A percentile compares a stretch with the other conserved stretches of the same genome.
phyloP scores from a whole-genome alignment of 2,329 filamentous ascomycete species.

The Trichophyton schoenleinii region DNA sequence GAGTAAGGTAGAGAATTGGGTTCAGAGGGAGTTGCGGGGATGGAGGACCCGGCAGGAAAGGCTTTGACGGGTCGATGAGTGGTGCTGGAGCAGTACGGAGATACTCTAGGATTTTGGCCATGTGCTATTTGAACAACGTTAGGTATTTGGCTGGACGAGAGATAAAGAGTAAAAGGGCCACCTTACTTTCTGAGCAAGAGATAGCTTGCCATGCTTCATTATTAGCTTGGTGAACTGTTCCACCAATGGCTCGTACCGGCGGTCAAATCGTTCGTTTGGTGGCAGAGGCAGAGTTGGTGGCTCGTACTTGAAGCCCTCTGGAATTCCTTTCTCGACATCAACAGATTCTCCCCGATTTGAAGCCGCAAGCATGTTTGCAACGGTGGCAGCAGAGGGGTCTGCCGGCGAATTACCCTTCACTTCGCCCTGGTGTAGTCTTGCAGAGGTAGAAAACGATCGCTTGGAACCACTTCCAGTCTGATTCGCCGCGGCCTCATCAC shows the following conservation, averaged over 20 bases:
- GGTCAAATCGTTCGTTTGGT: constrained; percentile 52
- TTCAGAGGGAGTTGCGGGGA: constrained; percentile 71
- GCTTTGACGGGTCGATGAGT: constrained; percentile 53
- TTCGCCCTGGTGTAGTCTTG: constrained; percentile 28
- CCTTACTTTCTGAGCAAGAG: constrained; percentile 69
- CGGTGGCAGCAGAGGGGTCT: constrained; percentile 15
- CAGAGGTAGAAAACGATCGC: constrained; percentile 47
- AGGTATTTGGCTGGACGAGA: constrained; percentile 6
- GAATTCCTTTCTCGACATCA: constrained; percentile 23
- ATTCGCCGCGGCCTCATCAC: constrained; percentile 32
- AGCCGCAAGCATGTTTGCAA: constrained; percentile 27
- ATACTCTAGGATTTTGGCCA: constrained; percentile 66
- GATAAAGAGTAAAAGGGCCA: constrained; percentile 3
- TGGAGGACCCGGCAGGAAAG: constrained; percentile 55
- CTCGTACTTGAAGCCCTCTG: constrained; percentile 60
- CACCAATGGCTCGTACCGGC: constrained; percentile 75
- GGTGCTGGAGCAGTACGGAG: constrained; percentile 78
- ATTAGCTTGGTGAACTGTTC: constrained; percentile 79
- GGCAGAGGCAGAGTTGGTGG: constrained; percentile 56
- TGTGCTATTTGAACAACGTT: constrained; percentile 49
- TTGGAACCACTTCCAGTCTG: constrained; percentile 17
- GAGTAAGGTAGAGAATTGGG: constrained; percentile 75
- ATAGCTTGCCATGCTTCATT: constrained; percentile 85
- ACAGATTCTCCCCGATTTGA: constrained; percentile 15
- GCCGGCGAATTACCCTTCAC: constrained; percentile 22